Conservation (phyloP, 208 protist genomes). For the Crithidia expoeki region DNA sequence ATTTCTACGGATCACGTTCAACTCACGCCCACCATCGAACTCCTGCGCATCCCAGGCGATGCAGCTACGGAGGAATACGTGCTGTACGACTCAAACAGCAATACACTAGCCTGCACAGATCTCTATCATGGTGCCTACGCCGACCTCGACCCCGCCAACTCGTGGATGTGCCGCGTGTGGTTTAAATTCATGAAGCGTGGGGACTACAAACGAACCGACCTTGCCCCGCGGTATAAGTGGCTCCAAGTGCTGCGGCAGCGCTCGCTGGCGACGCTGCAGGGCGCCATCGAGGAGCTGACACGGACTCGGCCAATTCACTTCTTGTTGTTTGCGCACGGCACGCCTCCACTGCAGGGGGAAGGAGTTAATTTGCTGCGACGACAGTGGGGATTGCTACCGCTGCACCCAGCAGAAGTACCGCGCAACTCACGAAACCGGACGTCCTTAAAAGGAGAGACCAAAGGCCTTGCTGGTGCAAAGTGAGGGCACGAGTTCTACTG, state of each 20-base stretch:
- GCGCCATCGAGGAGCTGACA: slow-evolving; percentile 61
- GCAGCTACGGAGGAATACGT: slow-evolving; percentile 76
- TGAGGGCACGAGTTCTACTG: too few relatives aligned
- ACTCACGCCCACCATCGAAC: slow-evolving; percentile 69
- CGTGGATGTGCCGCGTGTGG: slow-evolving; percentile 89
- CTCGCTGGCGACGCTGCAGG: slow-evolving; percentile 42
- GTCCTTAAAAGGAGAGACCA: too few relatives aligned
- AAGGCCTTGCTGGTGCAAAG: too few relatives aligned
- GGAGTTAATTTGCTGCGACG: slow-evolving; percentile 54
- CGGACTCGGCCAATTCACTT: slow-evolving; percentile 45
- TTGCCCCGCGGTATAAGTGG: slow-evolving; percentile 79
- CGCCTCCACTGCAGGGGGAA: slow-evolving; percentile 54
- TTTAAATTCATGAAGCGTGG: slow-evolving; percentile 90
- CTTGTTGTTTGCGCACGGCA: slow-evolving; percentile 73
- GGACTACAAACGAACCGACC: slow-evolving; percentile 74
- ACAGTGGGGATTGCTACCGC: slow-evolving; percentile 70
- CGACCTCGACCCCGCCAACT: slow-evolving; percentile 87
- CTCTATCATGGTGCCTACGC: slow-evolving; percentile 84
- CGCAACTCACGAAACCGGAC: not conserved
- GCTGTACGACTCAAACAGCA: slow-evolving; percentile 62
- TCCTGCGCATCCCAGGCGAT: slow-evolving; percentile 72
- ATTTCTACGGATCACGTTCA: slow-evolving; percentile 23
- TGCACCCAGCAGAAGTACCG: slow-evolving; percentile 32
- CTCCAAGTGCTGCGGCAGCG: slow-evolving; percentile 59
- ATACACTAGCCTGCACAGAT: slow-evolving; percentile 71